Evolutionary conservation across 371 early-diverging fungal species (phyloP), one percentile per base, ranked within the genome.

Genomic region (Lichtheimia ramosa): DNA sequence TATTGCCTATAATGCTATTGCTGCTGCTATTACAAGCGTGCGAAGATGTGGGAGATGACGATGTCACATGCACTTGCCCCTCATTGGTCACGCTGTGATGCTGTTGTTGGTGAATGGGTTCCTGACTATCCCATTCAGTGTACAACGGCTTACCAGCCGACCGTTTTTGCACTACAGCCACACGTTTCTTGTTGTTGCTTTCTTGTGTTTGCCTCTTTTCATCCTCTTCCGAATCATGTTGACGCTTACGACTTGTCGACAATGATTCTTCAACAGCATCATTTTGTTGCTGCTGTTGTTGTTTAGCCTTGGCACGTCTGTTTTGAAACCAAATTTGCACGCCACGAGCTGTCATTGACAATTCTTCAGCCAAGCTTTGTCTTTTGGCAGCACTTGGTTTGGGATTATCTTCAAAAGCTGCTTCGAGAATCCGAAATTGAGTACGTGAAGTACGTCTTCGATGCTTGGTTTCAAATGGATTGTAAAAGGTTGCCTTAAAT

Each of bases 251-350:
- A 54, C 54, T 64, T 42, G 40, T 48, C 12, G 58, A 28, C 14
- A 27, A 18, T 50, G 63, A 41, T 41, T 55, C 23, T n/a, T 55
- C 27, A 49, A 5, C n/a, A 46, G 15, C 28, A 51, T 52, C 39
- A 34, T 43, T n/a, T 20, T 51, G 25, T 46, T 43, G 42, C 28
- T 43, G 49, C 21, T 34, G 62, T 20, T 49, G 49, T 34, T 61
- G 65, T 24, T 71, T 71, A 14, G 71, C 78, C 74, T 96, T 97
- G 20, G 96, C 96, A 49, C 99, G 86, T 25, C 95, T 86, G 76
- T 98, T 98, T 67, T 98, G 99, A 73, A 98, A 98, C 99, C 99
- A 97, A 40, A 97, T 91, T 70, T 98, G 96, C 46, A 98, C 92
- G 46, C 89, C 88, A 46, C 96, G 82, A 25, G 89, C 87, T 27